phyloP scores from a whole-genome alignment of 768 basidiomycete genomes.

The Paxillus ammoniavirescens region DNA sequence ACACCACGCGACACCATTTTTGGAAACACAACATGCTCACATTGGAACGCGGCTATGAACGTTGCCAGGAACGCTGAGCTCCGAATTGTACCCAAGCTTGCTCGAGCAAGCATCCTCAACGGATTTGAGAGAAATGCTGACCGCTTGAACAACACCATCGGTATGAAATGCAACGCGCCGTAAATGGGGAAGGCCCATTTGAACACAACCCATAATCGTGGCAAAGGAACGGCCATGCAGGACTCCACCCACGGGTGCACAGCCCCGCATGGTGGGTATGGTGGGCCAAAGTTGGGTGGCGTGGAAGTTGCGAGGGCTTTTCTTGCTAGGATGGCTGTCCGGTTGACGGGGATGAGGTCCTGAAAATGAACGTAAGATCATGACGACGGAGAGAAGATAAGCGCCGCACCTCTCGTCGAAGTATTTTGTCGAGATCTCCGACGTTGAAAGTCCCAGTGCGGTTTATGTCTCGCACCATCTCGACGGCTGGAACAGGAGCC shows the following conservation, averaged over 20 bases:
- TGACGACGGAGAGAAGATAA: neutral
- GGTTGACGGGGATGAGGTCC: constrained; percentile 58
- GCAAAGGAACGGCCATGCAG: constrained; percentile 44
- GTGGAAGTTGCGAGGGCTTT: constrained; percentile 35
- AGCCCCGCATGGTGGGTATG: constrained; percentile 63
- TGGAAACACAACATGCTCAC: constrained; percentile 38
- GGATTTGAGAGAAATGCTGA: constrained; percentile 66
- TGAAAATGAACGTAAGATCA: constrained; percentile 16
- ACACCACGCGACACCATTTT: neutral
- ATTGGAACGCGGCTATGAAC: constrained; percentile 81
- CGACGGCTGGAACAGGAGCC: constrained; percentile 55
- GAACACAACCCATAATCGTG: constrained; percentile 75
- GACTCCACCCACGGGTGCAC: constrained; percentile 71
- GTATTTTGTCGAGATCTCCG: constrained; percentile 52
- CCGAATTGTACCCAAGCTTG: constrained; percentile 69
- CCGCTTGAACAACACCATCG: constrained; percentile 80
- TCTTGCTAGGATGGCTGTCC: constrained; percentile 44
- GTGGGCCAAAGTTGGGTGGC: constrained; percentile 44
- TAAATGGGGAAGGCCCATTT: constrained; percentile 85
- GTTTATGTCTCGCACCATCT: constrained; percentile 61
- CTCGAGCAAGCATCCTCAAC: constrained; percentile 57
- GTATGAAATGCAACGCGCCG: constrained; percentile 86
- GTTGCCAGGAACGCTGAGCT: constrained; percentile 86
- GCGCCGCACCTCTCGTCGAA: constrained; percentile 44
- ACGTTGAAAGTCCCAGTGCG: constrained; percentile 56